These are phyloP conservation scores for Inga oerstediana DNA, from an alignment of 306 rosid genomes.

Conservation along the genomic window DNA sequence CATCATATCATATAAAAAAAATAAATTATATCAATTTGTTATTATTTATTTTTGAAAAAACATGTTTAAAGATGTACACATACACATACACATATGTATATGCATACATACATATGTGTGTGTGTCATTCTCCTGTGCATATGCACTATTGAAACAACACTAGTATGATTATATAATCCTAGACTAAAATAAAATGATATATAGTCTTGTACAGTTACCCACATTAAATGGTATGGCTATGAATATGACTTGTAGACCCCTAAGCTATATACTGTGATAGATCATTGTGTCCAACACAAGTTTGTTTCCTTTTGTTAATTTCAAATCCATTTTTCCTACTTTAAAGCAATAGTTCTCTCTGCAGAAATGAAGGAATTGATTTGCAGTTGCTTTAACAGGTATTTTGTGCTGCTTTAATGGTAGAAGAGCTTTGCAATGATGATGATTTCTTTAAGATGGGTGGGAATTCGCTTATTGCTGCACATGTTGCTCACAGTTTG, in stretches of 20 bases:
- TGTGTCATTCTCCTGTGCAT: too few species aligned
- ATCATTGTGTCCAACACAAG: background rate
- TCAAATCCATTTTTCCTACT: background rate
- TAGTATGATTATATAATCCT: conserved; percentile 17
- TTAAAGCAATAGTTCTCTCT: background rate
- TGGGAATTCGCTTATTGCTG: conserved; percentile 88
- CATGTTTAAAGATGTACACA: background rate
- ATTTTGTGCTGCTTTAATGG: conserved; percentile 63
- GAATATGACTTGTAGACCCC: conserved; percentile 19
- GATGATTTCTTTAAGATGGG: conserved; percentile 88
- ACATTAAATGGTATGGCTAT: background rate
- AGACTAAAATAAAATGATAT: background rate
- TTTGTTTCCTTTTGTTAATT: conserved; percentile 21
- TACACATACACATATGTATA: too few species aligned
- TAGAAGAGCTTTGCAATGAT: conserved; percentile 60
- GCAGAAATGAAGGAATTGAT: conserved; percentile 19
- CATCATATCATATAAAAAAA: too few species aligned
- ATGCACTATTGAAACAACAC: background rate
- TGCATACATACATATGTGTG: too few species aligned
- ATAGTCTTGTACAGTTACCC: conserved; percentile 2
- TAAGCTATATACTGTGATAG: conserved; percentile 14
- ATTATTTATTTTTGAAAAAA: too few species aligned
- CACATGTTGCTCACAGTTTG: conserved; percentile 74
- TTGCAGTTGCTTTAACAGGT: conserved; percentile 55
- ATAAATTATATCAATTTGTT: too few species aligned